Percentiles rank a stretch among this genome's conserved stretches.
These are phyloP conservation scores for Sordariomycetes sp. DNA, from an alignment of 2,329 filamentous ascomycete species.

Conservation along the genomic window DNA sequence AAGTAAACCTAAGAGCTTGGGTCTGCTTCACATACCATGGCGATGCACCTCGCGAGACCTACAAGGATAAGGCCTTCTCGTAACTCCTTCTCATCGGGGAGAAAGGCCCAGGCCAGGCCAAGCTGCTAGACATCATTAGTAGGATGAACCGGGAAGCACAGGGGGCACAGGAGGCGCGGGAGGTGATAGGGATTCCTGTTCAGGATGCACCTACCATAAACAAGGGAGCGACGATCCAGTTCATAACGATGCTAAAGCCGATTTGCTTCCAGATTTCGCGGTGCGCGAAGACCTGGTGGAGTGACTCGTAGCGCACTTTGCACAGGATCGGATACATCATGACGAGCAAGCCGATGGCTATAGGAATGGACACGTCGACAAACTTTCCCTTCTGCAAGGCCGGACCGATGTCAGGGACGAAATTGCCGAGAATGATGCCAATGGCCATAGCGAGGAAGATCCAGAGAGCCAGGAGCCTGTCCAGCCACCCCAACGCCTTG, in stretches of 20 bases:
- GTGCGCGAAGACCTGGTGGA: slow-evolving; percentile 55
- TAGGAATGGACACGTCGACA: slow-evolving; percentile 56
- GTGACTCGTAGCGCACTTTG: slow-evolving; percentile 69
- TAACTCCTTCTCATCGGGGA: slow-evolving; percentile 46
- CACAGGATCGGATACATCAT: slow-evolving; percentile 96
- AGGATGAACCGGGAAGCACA: not conserved
- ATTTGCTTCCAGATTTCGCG: slow-evolving; percentile 67
- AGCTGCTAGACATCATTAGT: slow-evolving; percentile 27
- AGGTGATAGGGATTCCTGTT: not conserved
- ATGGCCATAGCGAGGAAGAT: slow-evolving; percentile 70
- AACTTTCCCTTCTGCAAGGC: slow-evolving; percentile 62
- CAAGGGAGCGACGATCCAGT: slow-evolving; percentile 76
- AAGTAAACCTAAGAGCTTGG: slow-evolving; percentile 12
- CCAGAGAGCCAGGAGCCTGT: slow-evolving; percentile 58
- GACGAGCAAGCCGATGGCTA: slow-evolving; percentile 68
- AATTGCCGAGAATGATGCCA: slow-evolving; percentile 68
- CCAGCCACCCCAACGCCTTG: slow-evolving; percentile 45
- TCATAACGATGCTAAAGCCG: slow-evolving; percentile 63
- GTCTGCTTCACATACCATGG: slow-evolving; percentile 51
- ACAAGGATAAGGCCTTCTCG: slow-evolving; percentile 68
- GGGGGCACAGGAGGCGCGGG: too few relatives aligned
- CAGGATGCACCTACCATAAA: slow-evolving; percentile 53
- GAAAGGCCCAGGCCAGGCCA: slow-evolving; percentile 56
- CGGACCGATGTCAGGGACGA: slow-evolving; percentile 50
- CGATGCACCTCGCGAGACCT: slow-evolving; percentile 76